Conservation (phyloP, 2,329 filamentous ascomycete species). For the Cladosporium sphaerospermum region DNA sequence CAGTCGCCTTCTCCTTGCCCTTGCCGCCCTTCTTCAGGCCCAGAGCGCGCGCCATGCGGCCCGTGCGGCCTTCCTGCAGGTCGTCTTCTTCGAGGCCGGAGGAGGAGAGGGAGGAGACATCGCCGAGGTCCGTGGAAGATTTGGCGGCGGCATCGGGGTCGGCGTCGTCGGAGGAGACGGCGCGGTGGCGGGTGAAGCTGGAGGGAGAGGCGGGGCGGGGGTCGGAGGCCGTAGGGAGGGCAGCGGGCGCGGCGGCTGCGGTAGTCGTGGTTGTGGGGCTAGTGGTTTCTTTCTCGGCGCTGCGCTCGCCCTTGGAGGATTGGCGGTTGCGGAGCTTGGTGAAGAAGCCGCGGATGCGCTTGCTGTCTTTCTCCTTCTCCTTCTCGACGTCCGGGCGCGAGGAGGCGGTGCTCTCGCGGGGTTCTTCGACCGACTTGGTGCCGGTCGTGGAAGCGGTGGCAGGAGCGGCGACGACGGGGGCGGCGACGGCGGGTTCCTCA, state of each 20-base stretch:
- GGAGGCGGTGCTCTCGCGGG: slow-evolving; percentile 8
- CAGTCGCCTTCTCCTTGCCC: slow-evolving; percentile 15
- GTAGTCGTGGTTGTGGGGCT: slow-evolving; percentile 8
- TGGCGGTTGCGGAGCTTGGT: slow-evolving; percentile 19
- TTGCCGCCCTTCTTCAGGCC: slow-evolving; percentile 17
- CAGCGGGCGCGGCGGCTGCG: slow-evolving; percentile 5
- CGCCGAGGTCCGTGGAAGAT: slow-evolving; percentile 6
- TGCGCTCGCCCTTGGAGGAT: slow-evolving; percentile 16
- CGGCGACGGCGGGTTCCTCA: neutral
- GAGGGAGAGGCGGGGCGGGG: slow-evolving; percentile 18
- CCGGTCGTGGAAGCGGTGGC: neutral
- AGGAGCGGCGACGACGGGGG: neutral
- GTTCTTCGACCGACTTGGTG: neutral
- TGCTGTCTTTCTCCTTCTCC: slow-evolving; percentile 11
- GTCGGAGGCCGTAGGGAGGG: neutral
- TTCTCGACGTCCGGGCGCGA: slow-evolving; percentile 6
- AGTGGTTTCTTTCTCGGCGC: slow-evolving; percentile 12
- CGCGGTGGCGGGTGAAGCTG: slow-evolving; percentile 19
- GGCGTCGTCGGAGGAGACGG: neutral
- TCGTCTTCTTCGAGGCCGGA: slow-evolving; percentile 28
- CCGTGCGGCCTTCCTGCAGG: slow-evolving; percentile 24
- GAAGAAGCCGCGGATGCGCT: slow-evolving; percentile 27
- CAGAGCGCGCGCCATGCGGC: slow-evolving; percentile 28
- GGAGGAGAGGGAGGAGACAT: slow-evolving; percentile 22
- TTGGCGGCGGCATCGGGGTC: slow-evolving; percentile 10